Evolutionary conservation across 75 land plant species (phyloP), one percentile per base, ranked within the genome.

Genomic region (Cryptomeria japonica): DNA sequence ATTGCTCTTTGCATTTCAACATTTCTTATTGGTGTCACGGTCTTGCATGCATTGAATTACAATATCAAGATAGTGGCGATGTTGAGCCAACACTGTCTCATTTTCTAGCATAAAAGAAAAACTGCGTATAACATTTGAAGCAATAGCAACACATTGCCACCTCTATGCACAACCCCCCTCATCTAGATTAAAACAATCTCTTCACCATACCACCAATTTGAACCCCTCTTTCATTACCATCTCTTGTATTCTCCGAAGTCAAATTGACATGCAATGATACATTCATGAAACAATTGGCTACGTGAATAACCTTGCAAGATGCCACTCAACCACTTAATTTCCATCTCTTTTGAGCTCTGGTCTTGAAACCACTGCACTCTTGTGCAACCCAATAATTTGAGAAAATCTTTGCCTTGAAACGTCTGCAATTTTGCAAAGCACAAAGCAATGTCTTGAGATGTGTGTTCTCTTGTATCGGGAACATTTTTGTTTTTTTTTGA

Each of bases 21-120:
- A 44, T n/a, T 22, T 82, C 87, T 85, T 88, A 96, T 97, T 95
- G 39, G 92, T 96, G 78, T 88, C 87, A 32, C 93, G 95, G 90
- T 98, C 99, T 89, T 97, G 95, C 85, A 98, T 90, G 90, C 97
- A 96, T 55, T 92, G 95, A 84, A 98, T 92, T 83, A 97, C 80
- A 37, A 97, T 95, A 87, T 97, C 99, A 89, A 98, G 85, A 75
- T 97, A 97, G 89, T 97, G 96, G 36, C 96, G 93, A 91, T 97
- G 95, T 49, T 94, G 99, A 16, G 97, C 99, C 96, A 98, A 96
- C 38, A 91, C 86, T 31, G 87, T 34, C 88, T 98, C 99, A 91
- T 98, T 98, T 4, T 98, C 99, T 32, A 97, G 95, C 99, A 98
- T 98, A 90, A 98, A 98, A 25, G 99, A 98, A 88, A 98, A 96